Conservation (phyloP, 164 flowering plant species). For the Kingdonia uniflora region DNA sequence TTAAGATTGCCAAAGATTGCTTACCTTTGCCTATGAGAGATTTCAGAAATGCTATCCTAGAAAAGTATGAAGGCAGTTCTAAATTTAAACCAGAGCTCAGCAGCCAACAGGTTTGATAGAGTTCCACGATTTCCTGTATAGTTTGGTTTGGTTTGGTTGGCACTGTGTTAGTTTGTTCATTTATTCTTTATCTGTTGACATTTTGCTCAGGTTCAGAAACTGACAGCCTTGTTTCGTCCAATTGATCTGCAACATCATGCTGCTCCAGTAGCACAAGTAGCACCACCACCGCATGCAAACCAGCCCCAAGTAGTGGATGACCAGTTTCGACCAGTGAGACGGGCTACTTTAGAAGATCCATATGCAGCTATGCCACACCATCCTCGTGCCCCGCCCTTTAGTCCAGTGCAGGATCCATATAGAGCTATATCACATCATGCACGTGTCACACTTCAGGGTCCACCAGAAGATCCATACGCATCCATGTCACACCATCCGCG, state of each 20-base stretch:
- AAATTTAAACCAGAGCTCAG: constrained; percentile 32
- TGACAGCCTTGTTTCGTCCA: constrained; percentile 27
- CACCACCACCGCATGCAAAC: background rate
- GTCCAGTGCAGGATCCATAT: background rate
- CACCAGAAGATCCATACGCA: constrained; percentile 9
- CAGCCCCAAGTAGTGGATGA: constrained; percentile 2
- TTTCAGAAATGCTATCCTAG: constrained; percentile 30
- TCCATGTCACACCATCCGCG: background rate
- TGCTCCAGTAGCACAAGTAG: constrained; percentile 2
- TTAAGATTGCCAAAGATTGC: constrained; percentile 33
- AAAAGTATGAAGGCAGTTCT: constrained; percentile 23
- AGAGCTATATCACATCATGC: background rate
- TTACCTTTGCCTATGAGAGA: constrained; percentile 35
- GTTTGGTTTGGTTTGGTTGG: too few species aligned
- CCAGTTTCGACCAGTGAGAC: constrained; percentile 5
- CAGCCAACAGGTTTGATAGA: constrained; percentile 17
- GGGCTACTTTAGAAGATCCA: constrained; percentile 10
- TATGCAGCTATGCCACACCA: constrained; percentile 3
- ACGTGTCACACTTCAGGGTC: constrained; percentile 7
- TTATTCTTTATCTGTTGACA: too few species aligned
- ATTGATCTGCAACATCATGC: constrained; percentile 12
- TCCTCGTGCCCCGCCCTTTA: background rate
- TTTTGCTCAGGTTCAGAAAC: constrained; percentile 28
- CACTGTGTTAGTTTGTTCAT: too few species aligned
- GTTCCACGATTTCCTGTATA: too few species aligned